phyloP scores from a whole-genome alignment of 768 basidiomycete species.

The Infundibulicybe gibba region DNA sequence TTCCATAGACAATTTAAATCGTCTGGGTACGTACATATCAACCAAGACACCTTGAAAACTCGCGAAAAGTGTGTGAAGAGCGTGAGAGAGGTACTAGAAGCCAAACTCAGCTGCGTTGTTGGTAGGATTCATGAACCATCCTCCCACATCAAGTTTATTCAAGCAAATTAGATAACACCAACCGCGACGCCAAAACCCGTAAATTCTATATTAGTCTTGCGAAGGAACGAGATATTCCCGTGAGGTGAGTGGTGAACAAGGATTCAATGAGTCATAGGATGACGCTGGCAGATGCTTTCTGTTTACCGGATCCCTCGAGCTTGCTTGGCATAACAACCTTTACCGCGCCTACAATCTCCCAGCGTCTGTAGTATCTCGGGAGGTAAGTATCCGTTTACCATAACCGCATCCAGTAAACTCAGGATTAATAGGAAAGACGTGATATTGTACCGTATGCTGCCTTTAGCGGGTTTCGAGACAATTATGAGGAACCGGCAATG shows the following conservation, averaged over 20 bases:
- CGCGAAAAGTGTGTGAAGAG: slow-evolving; percentile 71
- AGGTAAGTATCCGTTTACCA: slow-evolving; percentile 27
- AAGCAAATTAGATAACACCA: slow-evolving; percentile 79
- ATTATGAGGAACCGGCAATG: slow-evolving; percentile 61
- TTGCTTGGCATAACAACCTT: slow-evolving; percentile 92
- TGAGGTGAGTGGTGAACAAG: slow-evolving; percentile 43
- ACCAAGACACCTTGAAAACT: slow-evolving; percentile 81
- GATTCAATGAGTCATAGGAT: background rate
- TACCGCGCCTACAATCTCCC: slow-evolving; percentile 74
- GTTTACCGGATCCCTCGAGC: slow-evolving; percentile 72
- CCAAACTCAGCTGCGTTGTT: slow-evolving; percentile 69
- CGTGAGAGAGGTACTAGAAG: slow-evolving; percentile 49
- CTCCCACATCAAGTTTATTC: background rate
- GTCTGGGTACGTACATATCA: slow-evolving; percentile 74
- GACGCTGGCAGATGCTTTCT: slow-evolving; percentile 54
- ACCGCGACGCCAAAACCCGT: slow-evolving; percentile 68
- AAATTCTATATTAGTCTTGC: slow-evolving; percentile 70
- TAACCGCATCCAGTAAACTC: slow-evolving; percentile 2
- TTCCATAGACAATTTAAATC: slow-evolving; percentile 66
- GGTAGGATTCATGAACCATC: slow-evolving; percentile 41
- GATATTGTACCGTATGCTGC: slow-evolving; percentile 56
- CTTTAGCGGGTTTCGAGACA: slow-evolving; percentile 52
- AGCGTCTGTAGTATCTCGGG: slow-evolving; percentile 32
- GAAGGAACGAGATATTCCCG: slow-evolving; percentile 44
- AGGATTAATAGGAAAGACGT: slow-evolving; percentile 35